Conservation (phyloP, 2,329 filamentous ascomycete genomes). For the Arachnomyces sp. region DNA sequence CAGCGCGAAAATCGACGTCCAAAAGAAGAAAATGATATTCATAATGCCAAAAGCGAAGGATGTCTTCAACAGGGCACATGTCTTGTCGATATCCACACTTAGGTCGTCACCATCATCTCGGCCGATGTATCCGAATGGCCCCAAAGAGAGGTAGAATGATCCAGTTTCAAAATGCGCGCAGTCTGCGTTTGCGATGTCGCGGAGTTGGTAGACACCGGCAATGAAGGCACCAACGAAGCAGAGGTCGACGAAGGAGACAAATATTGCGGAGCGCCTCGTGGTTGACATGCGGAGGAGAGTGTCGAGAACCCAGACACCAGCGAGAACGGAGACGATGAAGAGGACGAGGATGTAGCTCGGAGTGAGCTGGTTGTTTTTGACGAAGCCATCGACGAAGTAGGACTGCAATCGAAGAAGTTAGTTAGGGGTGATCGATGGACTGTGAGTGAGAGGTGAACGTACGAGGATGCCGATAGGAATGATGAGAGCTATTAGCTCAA, state of each 20-base stretch:
- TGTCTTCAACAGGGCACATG: conserved; percentile 87
- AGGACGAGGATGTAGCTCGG: conserved; percentile 54
- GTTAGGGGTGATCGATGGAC: conserved; percentile 7
- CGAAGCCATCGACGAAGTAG: conserved; percentile 55
- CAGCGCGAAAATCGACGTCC: conserved; percentile 62
- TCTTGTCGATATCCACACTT: conserved; percentile 56
- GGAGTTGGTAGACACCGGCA: conserved; percentile 50
- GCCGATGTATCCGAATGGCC: conserved; percentile 51
- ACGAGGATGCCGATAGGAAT: conserved; percentile 56
- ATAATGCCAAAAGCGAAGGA: conserved; percentile 85
- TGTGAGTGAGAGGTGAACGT: conserved; percentile 14
- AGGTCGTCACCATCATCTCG: conserved; percentile 38
- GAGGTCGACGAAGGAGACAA: conserved; percentile 55
- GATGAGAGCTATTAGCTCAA: conserved; percentile 54
- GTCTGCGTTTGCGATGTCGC: conserved; percentile 51
- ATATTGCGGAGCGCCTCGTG: conserved; percentile 49
- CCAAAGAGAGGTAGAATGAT: conserved; percentile 51
- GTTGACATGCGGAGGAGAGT: conserved; percentile 53
- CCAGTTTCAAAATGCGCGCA: conserved; percentile 55
- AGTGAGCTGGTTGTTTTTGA: conserved; percentile 49
- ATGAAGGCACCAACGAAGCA: conserved; percentile 57
- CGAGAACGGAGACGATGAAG: conserved; percentile 57
- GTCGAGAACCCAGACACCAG: conserved; percentile 52
- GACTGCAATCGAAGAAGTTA: conserved; percentile 25
- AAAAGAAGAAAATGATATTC: conserved; percentile 70